A percentile compares a stretch with the other conserved stretches of the same genome.
Evolutionary conservation across 768 basidiomycete species (phyloP).

Genomic region (Tricholoma bakamatsutake): DNA sequence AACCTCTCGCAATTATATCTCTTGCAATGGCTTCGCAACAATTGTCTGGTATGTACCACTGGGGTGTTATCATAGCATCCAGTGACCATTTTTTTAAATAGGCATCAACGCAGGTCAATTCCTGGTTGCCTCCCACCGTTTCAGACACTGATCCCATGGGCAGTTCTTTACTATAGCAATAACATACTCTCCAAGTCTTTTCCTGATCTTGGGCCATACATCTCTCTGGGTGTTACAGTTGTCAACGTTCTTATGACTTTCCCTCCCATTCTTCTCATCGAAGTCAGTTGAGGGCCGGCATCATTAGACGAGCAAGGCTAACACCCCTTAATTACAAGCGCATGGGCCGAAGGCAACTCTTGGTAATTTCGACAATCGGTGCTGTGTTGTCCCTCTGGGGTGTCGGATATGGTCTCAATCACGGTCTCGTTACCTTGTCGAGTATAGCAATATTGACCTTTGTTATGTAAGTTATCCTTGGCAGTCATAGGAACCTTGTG

Average conservation of each 20-base stretch:
- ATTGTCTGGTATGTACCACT: conserved; percentile 51
- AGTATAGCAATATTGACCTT: conserved; percentile 75
- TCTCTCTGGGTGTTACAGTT: conserved; percentile 79
- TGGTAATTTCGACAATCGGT: conserved; percentile 62
- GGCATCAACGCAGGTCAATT: conserved; percentile 69
- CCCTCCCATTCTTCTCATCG: conserved; percentile 82
- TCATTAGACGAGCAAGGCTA: background rate
- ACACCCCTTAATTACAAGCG: conserved; percentile 35
- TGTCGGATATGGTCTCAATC: conserved; percentile 68
- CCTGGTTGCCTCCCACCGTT: background rate
- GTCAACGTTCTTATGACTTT: conserved; percentile 84
- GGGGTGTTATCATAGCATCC: background rate
- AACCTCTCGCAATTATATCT: conserved; percentile 59
- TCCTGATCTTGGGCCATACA: conserved; percentile 72
- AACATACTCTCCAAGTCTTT: conserved; percentile 77
- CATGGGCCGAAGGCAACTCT: conserved; percentile 64
- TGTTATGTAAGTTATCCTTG: conserved; percentile 54
- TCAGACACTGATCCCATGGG: background rate
- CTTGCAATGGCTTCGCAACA: conserved; percentile 77
- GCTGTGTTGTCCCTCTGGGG: conserved; percentile 59
- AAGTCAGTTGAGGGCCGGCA: conserved; percentile 41
- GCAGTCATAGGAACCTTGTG: background rate
- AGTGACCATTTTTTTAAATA: conserved; percentile 18
- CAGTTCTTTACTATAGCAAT: conserved; percentile 90
- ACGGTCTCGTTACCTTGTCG: conserved; percentile 50